Evolutionary conservation across 2,329 filamentous ascomycete species (phyloP).

Genomic region (Dryadomyces quercivorus): DNA sequence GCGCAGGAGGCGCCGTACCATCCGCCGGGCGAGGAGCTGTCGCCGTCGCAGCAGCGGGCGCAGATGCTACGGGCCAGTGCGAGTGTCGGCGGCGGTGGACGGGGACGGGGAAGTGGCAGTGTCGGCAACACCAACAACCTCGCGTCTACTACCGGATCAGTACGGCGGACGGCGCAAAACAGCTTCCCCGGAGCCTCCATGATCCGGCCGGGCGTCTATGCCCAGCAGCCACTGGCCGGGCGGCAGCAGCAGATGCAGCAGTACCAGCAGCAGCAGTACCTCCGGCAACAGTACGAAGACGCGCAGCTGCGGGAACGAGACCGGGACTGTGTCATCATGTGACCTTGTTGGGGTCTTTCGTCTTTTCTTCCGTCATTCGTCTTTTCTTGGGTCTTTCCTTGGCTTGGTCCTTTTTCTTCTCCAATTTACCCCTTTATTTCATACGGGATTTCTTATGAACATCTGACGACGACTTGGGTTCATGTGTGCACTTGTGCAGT

Average conservation of each 20-base stretch:
- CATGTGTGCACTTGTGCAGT: neutral
- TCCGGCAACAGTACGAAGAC: neutral
- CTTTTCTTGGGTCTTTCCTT: neutral
- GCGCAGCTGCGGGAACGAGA: neutral
- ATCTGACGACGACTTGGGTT: neutral
- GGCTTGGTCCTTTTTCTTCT: neutral
- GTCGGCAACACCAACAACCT: neutral
- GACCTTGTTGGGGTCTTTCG: neutral
- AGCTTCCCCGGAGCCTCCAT: neutral
- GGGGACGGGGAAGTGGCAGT: too few species aligned
- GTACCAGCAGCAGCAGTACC: neutral
- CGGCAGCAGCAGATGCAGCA: neutral
- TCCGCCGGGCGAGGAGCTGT: conserved; percentile 33
- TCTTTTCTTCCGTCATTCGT: neutral
- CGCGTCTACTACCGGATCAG: too few species aligned
- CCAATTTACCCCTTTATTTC: neutral
- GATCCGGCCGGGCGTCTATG: neutral
- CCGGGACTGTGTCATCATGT: conserved; percentile 3
- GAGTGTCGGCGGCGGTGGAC: too few species aligned
- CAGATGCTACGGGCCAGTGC: neutral
- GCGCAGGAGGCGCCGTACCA: conserved; percentile 37
- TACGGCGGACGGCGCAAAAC: neutral
- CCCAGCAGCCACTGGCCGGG: neutral
- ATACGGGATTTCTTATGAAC: neutral
- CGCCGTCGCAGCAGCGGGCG: neutral